Evolutionary conservation across 2,329 filamentous ascomycete genomes (phyloP), one percentile per base, ranked within the genome.

Genomic region (Tolypocladium ophioglossoides): DNA sequence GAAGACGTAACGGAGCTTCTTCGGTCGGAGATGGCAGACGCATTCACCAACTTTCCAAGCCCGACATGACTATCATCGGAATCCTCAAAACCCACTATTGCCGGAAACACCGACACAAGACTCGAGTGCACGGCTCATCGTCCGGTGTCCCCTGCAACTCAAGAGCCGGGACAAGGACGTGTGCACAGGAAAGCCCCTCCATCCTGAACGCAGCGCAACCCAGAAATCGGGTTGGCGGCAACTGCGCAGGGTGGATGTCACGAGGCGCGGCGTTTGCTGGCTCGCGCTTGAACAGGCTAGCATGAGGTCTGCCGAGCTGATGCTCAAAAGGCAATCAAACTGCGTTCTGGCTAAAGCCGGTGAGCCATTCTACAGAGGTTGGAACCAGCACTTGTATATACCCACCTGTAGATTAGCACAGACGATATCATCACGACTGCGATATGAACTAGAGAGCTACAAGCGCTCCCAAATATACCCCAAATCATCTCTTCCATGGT

Each of bases 1-100:
- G 66, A 72, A 41, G 61, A 64, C 11, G 63, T 78, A 1, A 66
- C 71, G 4, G 62, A 68, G 37, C 55, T 74, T 4, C 55, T 75
- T n/a, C 64, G 68, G 20, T 59, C 64, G 11, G 72, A 71, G 50
- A 60, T 72, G n/a, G 56, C 69, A 2, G 58, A 60, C 11, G 57
- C 68, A 3, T 68, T 69, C 38, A 58, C 58, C 14, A 53, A 59
- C 39, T 61, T 60, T 27, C 50, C 57, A 34, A 61, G 57, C 35
- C 60, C 63, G 2, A 58, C 63, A 46, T 62, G 63, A 59, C 48
- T 14, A n/a, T 32, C 27, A 7, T n/a, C 27, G 10, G 18, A 47
- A 22, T 6, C 20, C 3, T 34, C n/a, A 41, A 30, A n/a, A 14
- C 5, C 32, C 20, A 30, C 24, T 8, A 20, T 9, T 7, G 22